Conservation (phyloP, 2,329 filamentous ascomycete species). For the Byssochlamys sp. region DNA sequence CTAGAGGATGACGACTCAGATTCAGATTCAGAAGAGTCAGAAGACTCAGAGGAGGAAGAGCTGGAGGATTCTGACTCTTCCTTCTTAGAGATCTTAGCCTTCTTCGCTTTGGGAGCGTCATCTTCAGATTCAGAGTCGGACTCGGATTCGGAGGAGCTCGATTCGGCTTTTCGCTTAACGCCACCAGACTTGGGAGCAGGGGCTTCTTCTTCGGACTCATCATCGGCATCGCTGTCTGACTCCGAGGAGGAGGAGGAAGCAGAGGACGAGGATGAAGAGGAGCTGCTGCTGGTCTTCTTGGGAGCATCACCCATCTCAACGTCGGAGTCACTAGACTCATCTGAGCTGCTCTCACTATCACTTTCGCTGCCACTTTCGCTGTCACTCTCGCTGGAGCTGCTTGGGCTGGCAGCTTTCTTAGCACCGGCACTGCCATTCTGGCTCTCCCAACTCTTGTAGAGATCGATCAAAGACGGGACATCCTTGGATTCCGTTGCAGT, state of each 20-base stretch:
- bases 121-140: slow-evolving; percentile 30
- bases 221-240: slow-evolving; percentile 44
- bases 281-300: slow-evolving; percentile 17
- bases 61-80: slow-evolving; percentile 8
- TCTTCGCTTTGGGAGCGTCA: slow-evolving; percentile 8
- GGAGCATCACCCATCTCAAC: slow-evolving; percentile 34
- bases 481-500: slow-evolving; percentile 15
- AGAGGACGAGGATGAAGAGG: slow-evolving; percentile 17
- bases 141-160: slow-evolving; percentile 29
- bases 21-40: slow-evolving; percentile 9
- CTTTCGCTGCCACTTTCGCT: slow-evolving; percentile 13
- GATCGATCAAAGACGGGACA: slow-evolving; percentile 32
- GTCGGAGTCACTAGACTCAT: slow-evolving; percentile 32
- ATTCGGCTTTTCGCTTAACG: slow-evolving; percentile 51
- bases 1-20: slow-evolving; percentile 16
- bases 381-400: slow-evolving; percentile 6
- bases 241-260: slow-evolving; percentile 19
- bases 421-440: slow-evolving; percentile 8
- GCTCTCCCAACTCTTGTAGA: slow-evolving; percentile 24
- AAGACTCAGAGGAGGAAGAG: slow-evolving; percentile 17
- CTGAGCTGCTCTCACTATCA: slow-evolving; percentile 24
- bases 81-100: slow-evolving; percentile 13
- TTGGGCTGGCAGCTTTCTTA: slow-evolving; percentile 13
- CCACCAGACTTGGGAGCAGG: slow-evolving; percentile 27
- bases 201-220: slow-evolving; percentile 44